A percentile compares a stretch with the other conserved stretches of the same genome.
phyloP scores from a whole-genome alignment of 129 eudicot species.

The Pulicaria dysenterica region DNA sequence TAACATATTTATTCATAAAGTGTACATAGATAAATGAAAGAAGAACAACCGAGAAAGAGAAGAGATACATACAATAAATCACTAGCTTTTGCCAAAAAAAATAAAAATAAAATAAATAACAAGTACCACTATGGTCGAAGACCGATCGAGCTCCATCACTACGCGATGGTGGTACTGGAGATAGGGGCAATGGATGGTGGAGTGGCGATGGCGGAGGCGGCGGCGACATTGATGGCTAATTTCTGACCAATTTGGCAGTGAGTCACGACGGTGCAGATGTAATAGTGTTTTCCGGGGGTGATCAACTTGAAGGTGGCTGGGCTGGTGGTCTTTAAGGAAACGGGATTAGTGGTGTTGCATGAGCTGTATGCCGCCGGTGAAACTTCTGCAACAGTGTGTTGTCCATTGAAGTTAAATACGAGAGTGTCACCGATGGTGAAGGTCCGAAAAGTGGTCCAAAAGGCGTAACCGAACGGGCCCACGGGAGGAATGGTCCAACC shows the following conservation, averaged over 20 bases:
- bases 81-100: too few species aligned
- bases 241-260: conserved; percentile 56
- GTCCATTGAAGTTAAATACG: conserved; percentile 7
- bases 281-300: conserved; percentile 47
- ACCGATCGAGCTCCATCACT: too few species aligned
- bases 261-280: conserved; percentile 45
- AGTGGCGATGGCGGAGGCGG: conserved; percentile 14
- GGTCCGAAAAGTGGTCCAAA: conserved; percentile 23
- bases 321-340: conserved; percentile 35
- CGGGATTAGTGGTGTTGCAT: conserved; percentile 33
- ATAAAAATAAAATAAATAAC: too few species aligned
- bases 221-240: conserved; percentile 50
- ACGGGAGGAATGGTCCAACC: conserved; percentile 48
- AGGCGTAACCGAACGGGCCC: conserved; percentile 17
- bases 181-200: conserved; percentile 30
- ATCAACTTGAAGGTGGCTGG: conserved; percentile 44
- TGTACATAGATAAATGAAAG: too few species aligned
- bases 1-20: too few species aligned
- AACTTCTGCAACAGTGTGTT: conserved; percentile 31
- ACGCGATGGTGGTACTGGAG: conserved; percentile 12
- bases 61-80: too few species aligned
- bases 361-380: conserved; percentile 21
- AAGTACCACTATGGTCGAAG: too few species aligned
- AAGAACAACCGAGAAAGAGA: too few species aligned
- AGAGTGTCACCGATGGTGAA: conserved; percentile 37